Evolutionary conservation across 345 rosid species (phyloP).

Genomic region (Raphanus raphanistrum): DNA sequence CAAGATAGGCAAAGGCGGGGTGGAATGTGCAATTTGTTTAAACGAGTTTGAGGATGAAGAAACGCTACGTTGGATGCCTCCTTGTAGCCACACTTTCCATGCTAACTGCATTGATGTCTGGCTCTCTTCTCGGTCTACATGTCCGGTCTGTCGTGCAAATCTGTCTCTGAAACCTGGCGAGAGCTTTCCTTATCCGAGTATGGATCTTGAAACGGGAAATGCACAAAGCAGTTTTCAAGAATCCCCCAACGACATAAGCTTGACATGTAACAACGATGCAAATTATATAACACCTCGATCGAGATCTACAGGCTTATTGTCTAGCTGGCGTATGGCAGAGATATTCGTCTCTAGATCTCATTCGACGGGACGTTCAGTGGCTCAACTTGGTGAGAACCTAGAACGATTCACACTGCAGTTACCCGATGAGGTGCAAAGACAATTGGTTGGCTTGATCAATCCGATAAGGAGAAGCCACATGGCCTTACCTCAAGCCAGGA

Average conservation of each 20-base stretch:
- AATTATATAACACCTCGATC: conserved; percentile 44
- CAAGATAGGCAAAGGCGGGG: conserved; percentile 51
- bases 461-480: conserved; percentile 45
- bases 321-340: conserved; percentile 44
- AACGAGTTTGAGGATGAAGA: conserved; percentile 62
- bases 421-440: conserved; percentile 56
- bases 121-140: conserved; percentile 62
- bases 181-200: conserved; percentile 4
- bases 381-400: conserved; percentile 50
- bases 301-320: conserved; percentile 49
- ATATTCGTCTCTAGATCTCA: conserved; percentile 53
- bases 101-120: conserved; percentile 68
- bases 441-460: conserved; percentile 34
- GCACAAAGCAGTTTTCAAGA: background rate
- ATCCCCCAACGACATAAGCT: conserved; percentile 12
- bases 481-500: conserved; percentile 56
- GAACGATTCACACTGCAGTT: conserved; percentile 70
- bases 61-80: conserved; percentile 66
- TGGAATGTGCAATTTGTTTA: conserved; percentile 77
- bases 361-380: conserved; percentile 63
- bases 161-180: conserved; percentile 23
- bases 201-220: conserved; percentile 38
- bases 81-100: conserved; percentile 76
- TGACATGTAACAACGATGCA: conserved; percentile 20
- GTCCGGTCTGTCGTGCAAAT: conserved; percentile 76